Conservation (phyloP, 306 rosid genomes). For the Erythrophleum fordii region DNA sequence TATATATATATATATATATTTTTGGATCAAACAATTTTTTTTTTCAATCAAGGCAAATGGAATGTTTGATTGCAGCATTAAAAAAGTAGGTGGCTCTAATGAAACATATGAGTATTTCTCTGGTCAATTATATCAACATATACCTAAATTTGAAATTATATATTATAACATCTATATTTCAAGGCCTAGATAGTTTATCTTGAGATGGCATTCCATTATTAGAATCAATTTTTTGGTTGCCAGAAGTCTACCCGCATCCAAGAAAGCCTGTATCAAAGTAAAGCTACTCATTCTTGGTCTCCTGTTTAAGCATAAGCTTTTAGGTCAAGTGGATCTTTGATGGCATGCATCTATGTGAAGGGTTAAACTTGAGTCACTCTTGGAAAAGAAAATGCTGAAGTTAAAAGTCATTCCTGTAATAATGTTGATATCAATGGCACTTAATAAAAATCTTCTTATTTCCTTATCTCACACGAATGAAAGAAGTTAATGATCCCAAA, state of each 20-base stretch:
- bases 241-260: conserved; percentile 11
- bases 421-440: background rate
- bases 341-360: background rate
- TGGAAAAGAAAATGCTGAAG: background rate
- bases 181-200: conserved; percentile 13
- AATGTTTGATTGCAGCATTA: conserved; percentile 31
- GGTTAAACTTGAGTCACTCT: conserved; percentile 18
- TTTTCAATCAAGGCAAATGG: conserved; percentile 19
- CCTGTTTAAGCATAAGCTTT: conserved; percentile 5
- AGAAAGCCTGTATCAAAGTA: conserved; percentile 12
- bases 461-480: conserved; percentile 12
- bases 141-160: background rate
- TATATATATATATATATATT: background rate
- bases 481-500: conserved; percentile 28
- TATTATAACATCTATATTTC: conserved; percentile 8
- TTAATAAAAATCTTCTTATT: conserved; percentile 4
- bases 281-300: conserved; percentile 9
- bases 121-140: background rate
- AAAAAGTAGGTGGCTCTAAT: background rate
- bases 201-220: background rate
- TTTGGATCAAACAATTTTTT: background rate
- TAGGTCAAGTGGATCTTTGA: conserved; percentile 23
- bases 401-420: background rate
- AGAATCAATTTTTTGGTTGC: conserved; percentile 12
- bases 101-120: conserved; percentile 6